Base-by-base conservation (phyloP, 1,139 yeast species). In the Magnusiomyces paraingens region DNA sequence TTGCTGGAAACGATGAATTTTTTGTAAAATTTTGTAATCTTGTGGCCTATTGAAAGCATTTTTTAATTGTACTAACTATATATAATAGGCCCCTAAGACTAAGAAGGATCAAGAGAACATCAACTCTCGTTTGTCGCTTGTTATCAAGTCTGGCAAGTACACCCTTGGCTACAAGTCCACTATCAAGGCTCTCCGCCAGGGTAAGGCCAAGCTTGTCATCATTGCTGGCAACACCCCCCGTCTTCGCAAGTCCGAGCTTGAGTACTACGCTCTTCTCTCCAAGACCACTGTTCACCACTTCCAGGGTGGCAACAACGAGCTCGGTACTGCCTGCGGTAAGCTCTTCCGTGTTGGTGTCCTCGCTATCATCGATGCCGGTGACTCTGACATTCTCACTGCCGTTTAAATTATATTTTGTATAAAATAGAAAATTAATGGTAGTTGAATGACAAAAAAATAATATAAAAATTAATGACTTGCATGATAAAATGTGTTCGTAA, bases 291-390 rank as follows among this genome's bases (percentile, higher is more conserved):
- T 93, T 71, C 77, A 77, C 75, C 93, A 91, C 95, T 93, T 91
- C 95, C 95, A 87, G 80, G 99, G 98, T 82, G 96, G 97, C 79
- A 91, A 91, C 97, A 91, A 91, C 81, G 97, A 91, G 82, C 89
- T 93, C 74, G 98, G 99, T 83, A 94, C 99, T 72, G 96, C 96
- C 69, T 93, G 97, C 79, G 99, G 99, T 90, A 91, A 88, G 82
- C 90, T 93, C 74, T 93, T 94, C 97, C 91, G 98, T 83, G 99
- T 93, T 71, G 98, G 98, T 82, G 93, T 91, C 72, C 81, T 93
- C 73, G 82, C 98, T 71, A 77, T 94, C 72, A 81, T 91, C 74
- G 99, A 94, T 72, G 97, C 96, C 71, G 99, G 99, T 91, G 99
- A 94, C 83, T 93, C 99, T 70, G 99, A 94, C 80, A 91, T 94